Conservation (phyloP, 371 early-diverging fungal species). For the Mortierella sp. region DNA sequence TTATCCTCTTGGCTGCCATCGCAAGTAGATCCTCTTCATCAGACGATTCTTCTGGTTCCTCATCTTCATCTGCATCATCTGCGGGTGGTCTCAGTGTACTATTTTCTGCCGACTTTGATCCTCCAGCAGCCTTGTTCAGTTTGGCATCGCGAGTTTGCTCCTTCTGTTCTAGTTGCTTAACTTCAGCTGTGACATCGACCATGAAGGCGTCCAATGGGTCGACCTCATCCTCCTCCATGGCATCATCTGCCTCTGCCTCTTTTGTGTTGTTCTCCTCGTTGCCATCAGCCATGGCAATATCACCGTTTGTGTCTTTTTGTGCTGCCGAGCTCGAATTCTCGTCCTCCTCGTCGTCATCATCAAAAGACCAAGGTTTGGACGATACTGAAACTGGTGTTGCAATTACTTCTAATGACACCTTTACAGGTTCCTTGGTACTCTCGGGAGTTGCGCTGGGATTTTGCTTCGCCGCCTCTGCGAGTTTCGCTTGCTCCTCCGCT, state of each 20-base stretch:
- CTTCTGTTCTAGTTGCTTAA: constrained; percentile 76
- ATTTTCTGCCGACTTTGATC: constrained; percentile 6
- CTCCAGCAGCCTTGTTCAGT: constrained; percentile 44
- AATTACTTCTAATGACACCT: neutral
- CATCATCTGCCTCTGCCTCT: constrained; percentile 33
- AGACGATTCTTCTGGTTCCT: constrained; percentile 63
- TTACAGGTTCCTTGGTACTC: constrained; percentile 23
- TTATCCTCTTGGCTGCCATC: constrained; percentile 84
- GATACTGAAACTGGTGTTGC: constrained; percentile 6
- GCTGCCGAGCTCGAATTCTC: constrained; percentile 18
- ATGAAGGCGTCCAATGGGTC: constrained; percentile 91
- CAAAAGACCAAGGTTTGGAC: constrained; percentile 55
- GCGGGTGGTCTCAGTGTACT: constrained; percentile 24
- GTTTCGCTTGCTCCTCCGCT: constrained; percentile 58
- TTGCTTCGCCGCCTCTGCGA: constrained; percentile 15
- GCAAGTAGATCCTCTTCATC: constrained; percentile 83
- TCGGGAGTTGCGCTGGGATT: constrained; percentile 5
- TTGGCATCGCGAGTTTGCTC: constrained; percentile 61
- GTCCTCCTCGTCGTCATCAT: constrained; percentile 58
- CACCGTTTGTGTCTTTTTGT: constrained; percentile 57
- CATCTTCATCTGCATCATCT: constrained; percentile 65
- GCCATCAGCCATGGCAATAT: constrained; percentile 52
- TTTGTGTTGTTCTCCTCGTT: constrained; percentile 14
- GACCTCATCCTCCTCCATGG: constrained; percentile 59
- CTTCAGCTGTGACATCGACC: constrained; percentile 84